These are phyloP conservation scores for Aspergillus eucalypticola DNA, from an alignment of 2,329 filamentous ascomycete genomes.

Conservation along the genomic window DNA sequence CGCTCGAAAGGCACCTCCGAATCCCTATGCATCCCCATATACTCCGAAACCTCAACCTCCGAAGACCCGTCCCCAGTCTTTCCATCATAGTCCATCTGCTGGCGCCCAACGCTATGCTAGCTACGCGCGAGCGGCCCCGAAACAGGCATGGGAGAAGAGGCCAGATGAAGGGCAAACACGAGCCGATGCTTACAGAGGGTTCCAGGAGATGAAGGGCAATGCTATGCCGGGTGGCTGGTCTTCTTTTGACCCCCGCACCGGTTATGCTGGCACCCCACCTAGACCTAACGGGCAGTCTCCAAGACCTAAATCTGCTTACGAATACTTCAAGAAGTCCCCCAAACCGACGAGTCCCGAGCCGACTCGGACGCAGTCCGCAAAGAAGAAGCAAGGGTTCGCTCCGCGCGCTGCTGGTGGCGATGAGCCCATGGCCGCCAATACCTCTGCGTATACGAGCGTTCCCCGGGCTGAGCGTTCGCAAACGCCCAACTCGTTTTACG, in stretches of 20 bases:
- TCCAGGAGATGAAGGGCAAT: constrained; percentile 46
- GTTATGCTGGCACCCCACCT: constrained; percentile 22
- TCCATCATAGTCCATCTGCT: constrained; percentile 36
- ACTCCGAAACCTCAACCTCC: constrained; percentile 26
- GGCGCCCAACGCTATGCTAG: constrained; percentile 44
- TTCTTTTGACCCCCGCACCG: constrained; percentile 41
- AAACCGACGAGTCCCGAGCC: constrained; percentile 37
- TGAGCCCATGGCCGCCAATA: constrained; percentile 57
- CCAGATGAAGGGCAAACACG: constrained; percentile 44
- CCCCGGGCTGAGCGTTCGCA: constrained; percentile 36
- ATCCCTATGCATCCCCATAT: constrained; percentile 25
- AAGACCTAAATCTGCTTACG: constrained; percentile 43
- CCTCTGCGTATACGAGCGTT: constrained; percentile 50
- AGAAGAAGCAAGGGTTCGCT: constrained; percentile 59
- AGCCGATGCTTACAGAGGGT: constrained; percentile 48
- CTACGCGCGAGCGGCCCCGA: constrained; percentile 43
- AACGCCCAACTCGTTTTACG: constrained; percentile 36
- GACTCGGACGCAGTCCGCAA: constrained; percentile 44
- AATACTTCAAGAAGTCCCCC: constrained; percentile 36
- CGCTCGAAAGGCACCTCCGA: constrained; percentile 32
- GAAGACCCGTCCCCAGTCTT: constrained; percentile 22
- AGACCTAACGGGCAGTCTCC: constrained; percentile 26
- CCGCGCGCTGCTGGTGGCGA: constrained; percentile 62
- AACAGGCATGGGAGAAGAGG: constrained; percentile 40
- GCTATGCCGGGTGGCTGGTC: constrained; percentile 35